These are phyloP conservation scores for Agrocybe pediades DNA, from an alignment of 768 basidiomycete genomes.

Conservation along the genomic window DNA sequence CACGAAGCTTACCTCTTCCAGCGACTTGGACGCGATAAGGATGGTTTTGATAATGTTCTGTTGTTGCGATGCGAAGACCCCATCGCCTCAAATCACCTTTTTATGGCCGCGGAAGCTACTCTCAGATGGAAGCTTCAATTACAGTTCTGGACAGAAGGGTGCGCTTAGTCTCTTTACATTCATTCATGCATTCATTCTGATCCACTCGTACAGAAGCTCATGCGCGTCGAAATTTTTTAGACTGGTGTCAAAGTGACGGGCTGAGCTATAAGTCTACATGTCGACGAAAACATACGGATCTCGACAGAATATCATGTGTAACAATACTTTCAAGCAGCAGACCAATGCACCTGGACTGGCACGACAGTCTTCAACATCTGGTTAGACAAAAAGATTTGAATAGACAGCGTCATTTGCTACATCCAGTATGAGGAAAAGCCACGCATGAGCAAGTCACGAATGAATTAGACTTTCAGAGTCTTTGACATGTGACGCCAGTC, in stretches of 20 bases:
- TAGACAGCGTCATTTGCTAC: not conserved
- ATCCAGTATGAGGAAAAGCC: not conserved
- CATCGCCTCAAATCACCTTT: not conserved
- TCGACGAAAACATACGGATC: not conserved
- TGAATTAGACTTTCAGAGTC: not conserved
- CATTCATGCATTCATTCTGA: not conserved
- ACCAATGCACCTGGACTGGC: not conserved
- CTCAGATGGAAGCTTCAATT: not conserved
- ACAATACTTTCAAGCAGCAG: not conserved
- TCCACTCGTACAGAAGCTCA: not conserved
- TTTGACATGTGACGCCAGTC: not conserved
- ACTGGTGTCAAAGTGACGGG: not conserved
- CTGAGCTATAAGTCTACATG: not conserved
- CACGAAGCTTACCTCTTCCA: conserved; percentile 1
- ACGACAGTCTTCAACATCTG: not conserved
- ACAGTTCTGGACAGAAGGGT: not conserved
- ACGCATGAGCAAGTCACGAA: not conserved
- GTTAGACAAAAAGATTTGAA: not conserved
- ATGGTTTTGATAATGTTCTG: not conserved
- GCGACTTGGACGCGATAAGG: conserved; percentile 5
- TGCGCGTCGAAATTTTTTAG: not conserved
- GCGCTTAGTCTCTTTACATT: not conserved
- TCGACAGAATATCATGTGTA: not conserved
- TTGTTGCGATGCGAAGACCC: not conserved
- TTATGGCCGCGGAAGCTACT: not conserved